These are phyloP conservation scores for Withania somnifera DNA, from an alignment of 305 asterid species.

Conservation along the genomic window DNA sequence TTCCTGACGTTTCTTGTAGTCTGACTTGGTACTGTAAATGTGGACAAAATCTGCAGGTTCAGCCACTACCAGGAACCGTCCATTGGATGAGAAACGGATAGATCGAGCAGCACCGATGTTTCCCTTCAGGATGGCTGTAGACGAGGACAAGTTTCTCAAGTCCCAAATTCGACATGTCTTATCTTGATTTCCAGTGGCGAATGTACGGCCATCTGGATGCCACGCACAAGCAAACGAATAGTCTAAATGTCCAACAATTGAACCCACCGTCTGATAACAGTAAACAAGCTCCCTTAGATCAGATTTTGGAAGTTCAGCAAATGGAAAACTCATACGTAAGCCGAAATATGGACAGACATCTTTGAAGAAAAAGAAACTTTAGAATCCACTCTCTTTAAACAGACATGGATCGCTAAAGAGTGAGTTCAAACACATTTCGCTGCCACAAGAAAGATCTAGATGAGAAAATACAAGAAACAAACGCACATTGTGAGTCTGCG, in stretches of 20 bases:
- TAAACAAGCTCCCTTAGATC: neutral
- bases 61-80: constrained; percentile 54
- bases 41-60: constrained; percentile 85
- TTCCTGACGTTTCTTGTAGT: constrained; percentile 46
- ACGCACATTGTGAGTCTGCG: neutral
- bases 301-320: neutral
- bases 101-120: constrained; percentile 64
- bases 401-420: neutral
- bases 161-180: constrained; percentile 76
- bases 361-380: neutral
- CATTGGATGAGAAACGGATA: constrained; percentile 53
- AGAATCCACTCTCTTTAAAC: neutral
- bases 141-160: constrained; percentile 38
- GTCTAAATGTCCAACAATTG: constrained; percentile 58
- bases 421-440: neutral
- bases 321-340: neutral
- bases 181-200: constrained; percentile 83
- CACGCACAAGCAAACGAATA: constrained; percentile 79
- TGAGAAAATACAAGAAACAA: neutral
- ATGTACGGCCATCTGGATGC: constrained; percentile 55
- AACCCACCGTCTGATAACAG: constrained; percentile 38
- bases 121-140: constrained; percentile 42
- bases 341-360: neutral
- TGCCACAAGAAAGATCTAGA: neutral
- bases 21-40: constrained; percentile 30